Base-by-base conservation (phyloP, 169 alveolate species). In the Plasmodium vivax region DNA sequence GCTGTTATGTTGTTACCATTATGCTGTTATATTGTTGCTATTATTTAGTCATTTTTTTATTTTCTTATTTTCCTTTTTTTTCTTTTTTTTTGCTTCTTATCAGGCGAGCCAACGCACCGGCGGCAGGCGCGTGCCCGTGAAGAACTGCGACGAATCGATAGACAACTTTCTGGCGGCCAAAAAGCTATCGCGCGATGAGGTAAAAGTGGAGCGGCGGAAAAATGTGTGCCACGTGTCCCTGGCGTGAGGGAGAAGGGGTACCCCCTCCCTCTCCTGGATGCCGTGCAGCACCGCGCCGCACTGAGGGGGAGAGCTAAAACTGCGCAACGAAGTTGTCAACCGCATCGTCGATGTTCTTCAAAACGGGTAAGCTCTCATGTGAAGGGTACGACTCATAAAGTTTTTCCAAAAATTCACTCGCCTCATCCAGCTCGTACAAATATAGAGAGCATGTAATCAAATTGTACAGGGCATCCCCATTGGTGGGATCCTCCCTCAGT, bases 371-470 rank as follows among this genome's bases (percentile, higher is more conserved):
- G 82, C 94, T 90, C 16, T 90, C 91, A 80, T 90, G 94, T 1
- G 74, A 14, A 6, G 94, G 90, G 12, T 27, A 90, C 19, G 74
- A 80, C n/a, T 43, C 75, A 51, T 90, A 90, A 27, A 90, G 91
- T 54, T 90, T 62, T 7, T 80, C 82, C 83, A 90, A 90, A 51
- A 62, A 90, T 2, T 79, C 91, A 41, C 72, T 45, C 12, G 94
- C 94, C 45, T 90, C 94, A 2, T 90, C 94, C 47, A 90, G 36
- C 34, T 90, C 94, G 45, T 68, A 81, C n/a, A 90, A 68, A 80
- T 90, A 90, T 27, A 90, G 58, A 23, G 94, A 90, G 30, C 94
- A 90, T 16, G 94, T 80, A 62, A 90, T 80, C 16, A 90, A 43
- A 71, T 90, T 90, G 74, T 80, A 74, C 30, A 90, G 16, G 27